Evolutionary conservation across 345 rosid species (phyloP), one percentile per base, ranked within the genome.

Genomic region (Geranium rotundifolium): DNA sequence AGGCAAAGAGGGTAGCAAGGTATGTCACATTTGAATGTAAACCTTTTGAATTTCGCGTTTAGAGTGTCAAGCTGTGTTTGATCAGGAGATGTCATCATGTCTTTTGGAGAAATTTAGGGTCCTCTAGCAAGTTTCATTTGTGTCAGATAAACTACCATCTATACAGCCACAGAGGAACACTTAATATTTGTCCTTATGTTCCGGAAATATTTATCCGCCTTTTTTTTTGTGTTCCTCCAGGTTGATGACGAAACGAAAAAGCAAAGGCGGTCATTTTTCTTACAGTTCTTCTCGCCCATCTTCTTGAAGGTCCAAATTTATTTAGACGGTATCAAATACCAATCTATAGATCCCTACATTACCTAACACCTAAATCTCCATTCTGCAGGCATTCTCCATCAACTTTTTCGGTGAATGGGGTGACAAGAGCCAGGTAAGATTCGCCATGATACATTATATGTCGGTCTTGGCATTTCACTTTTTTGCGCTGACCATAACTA

Each of bases 1-100:
- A 3, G 65, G 63, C 72, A 85, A 86, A 68, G 83, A 54, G 61
- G 74, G 65, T 62, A 76, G 19, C 59, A 83, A 86, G 97, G 91
- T 89, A 79, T 37, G 46, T 27, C 56, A 37, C 46, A 23, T 23
- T 37, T 37, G 46, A 6, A 37, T 10, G 46, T 37, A 5, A 37
- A 37, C 12, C 46, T 37, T 37, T 37, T 37, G 52, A 10, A 9
- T 46, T 46, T 14, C 14, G 14, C 52, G 3, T 46, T 23, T 23
- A 23, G 27, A 2, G 46, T 37, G 7, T 37, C 46, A 1, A 37
- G 9, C 12, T 46, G 41, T 34, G 10, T 34, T 34, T 27, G 55
- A 67, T n/a, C 61, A 62, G 19, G 60, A 17, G 13, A 52, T 4
- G 46, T 5, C 16, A 16, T 55, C 20, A 55, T 16, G n/a, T 55